Conservation (phyloP, 2,329 filamentous ascomycete species). For the Atkinsonella hypoxylon region DNA sequence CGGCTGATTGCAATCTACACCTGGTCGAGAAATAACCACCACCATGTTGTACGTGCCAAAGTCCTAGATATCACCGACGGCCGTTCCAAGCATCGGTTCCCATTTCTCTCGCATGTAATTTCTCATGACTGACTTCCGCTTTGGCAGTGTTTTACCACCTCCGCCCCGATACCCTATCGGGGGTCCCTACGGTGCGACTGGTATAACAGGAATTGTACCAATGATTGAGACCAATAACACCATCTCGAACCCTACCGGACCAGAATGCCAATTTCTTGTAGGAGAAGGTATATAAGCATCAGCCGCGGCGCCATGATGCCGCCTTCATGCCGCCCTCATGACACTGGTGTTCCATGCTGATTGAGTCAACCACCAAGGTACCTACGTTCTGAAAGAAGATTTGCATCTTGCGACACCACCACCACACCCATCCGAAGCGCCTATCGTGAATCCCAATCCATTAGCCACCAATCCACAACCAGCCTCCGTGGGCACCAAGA, state of each 20-base stretch:
- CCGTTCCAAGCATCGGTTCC: background rate
- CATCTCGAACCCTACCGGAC: conserved; percentile 64
- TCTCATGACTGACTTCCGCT: background rate
- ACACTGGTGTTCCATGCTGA: conserved; percentile 5
- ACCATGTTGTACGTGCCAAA: conserved; percentile 16
- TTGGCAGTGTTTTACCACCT: conserved; percentile 65
- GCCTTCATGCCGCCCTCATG: background rate
- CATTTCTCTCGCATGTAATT: background rate
- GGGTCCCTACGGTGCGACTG: conserved; percentile 57
- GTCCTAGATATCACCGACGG: background rate
- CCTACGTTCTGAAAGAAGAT: conserved; percentile 83
- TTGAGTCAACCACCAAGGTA: conserved; percentile 42
- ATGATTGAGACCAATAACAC: conserved; percentile 93
- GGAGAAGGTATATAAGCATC: conserved; percentile 59
- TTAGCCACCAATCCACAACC: conserved; percentile 74
- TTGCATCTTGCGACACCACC: conserved; percentile 87
- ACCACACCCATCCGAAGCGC: conserved; percentile 88
- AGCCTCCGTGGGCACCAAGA: conserved; percentile 72
- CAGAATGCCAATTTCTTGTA: conserved; percentile 81
- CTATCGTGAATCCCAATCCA: conserved; percentile 77
- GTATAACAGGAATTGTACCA: conserved; percentile 54
- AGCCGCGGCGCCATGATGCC: background rate
- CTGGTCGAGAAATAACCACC: background rate
- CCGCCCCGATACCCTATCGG: conserved; percentile 72
- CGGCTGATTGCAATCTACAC: background rate